A percentile compares a stretch with the other conserved stretches of the same genome.
phyloP scores from a whole-genome alignment of 306 rosid genomes.

The Quercus suber region DNA sequence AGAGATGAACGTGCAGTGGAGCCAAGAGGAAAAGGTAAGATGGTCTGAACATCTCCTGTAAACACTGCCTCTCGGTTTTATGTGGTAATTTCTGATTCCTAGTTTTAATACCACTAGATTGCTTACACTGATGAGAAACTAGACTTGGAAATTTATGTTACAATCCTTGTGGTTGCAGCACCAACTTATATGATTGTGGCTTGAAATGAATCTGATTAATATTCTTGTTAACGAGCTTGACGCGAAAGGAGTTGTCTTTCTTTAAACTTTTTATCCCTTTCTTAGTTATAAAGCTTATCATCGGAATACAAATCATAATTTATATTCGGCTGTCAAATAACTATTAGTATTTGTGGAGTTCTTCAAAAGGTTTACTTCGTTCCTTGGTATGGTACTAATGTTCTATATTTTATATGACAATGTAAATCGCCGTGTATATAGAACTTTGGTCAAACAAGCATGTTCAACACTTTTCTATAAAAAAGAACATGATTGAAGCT shows the following conservation, averaged over 20 bases:
- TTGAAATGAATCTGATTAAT: neutral
- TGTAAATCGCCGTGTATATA: neutral
- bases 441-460: neutral
- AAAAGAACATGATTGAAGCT: neutral
- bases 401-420: neutral
- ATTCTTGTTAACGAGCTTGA: neutral
- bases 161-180: neutral
- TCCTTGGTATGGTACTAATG: neutral
- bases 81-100: neutral
- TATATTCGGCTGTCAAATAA: neutral
- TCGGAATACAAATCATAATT: neutral
- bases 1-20: conserved; percentile 86
- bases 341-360: neutral
- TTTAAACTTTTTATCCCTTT: neutral
- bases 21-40: conserved; percentile 70
- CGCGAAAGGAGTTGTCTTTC: neutral
- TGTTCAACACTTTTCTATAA: neutral
- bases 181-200: neutral
- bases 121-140: neutral
- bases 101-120: neutral
- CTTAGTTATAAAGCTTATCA: neutral
- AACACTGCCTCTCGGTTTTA: neutral
- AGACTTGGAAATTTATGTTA: neutral
- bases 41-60: conserved; percentile 22
- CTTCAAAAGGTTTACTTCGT: neutral